Evolutionary conservation across 441 rosid genomes (phyloP), one percentile per base, ranked within the genome.

Genomic region (Brassica hybrid): DNA sequence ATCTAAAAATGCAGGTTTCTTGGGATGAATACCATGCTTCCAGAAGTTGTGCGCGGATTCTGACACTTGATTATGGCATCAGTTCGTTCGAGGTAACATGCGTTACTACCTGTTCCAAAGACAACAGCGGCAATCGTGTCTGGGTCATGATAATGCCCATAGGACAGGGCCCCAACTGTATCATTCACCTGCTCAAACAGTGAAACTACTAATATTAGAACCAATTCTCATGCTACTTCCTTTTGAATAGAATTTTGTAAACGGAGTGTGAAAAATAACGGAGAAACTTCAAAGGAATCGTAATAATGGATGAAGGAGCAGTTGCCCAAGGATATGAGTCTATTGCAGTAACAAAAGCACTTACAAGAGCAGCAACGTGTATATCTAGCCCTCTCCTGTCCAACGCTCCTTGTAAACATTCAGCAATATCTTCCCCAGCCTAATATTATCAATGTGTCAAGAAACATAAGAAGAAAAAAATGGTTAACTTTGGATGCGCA

Each of bases 121-220:
- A 93, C 89, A 77, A 93, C 97, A 43, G 98, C 94, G 56, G 94
- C 99, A 76, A 93, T 94, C 66, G 98, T 89, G 82, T 95, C 98
- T 30, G 86, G 83, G 45, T 95, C 99, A 84, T 86, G 88, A 85
- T 90, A 92, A 84, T 89, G 94, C 71, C 91, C 97, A 73, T 90
- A 91, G 82, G 99, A 94, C 80, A 93, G 81, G 32, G 98, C 88
- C 81, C 98, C 99, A 70, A 91, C 98, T 25, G 98, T 85, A 85
- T 96, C 98, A 86, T 93, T 96, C 71, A 91, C 99, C 98, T 96
- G 90, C 61, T 86, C 79, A 73, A 67, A 80, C 77, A 45, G 70
- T 41, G 34, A 76, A 66, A 62, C 52, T 32, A 19, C 21, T 65
- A 17, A 50, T 27, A 67, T 73, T 41, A 71, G 38, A 10, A 12